A percentile compares a stretch with the other conserved stretches of the same genome.
These are phyloP conservation scores for Raffaelea arxii DNA, from an alignment of 2,329 filamentous ascomycete genomes.

Conservation along the genomic window DNA sequence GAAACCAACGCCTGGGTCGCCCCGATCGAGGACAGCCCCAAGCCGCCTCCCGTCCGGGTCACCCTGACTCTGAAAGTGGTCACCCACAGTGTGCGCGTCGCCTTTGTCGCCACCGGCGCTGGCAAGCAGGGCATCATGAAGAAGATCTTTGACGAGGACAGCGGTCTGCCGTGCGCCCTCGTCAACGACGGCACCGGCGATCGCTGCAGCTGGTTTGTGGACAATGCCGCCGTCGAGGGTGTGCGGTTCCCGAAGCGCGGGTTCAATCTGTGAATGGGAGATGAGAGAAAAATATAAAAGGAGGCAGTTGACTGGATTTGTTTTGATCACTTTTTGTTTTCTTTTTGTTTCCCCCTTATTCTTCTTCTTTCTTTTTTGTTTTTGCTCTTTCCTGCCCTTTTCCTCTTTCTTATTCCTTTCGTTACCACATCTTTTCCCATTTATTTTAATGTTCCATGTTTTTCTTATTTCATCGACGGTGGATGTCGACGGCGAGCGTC, in stretches of 20 bases:
- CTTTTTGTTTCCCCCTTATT: background rate
- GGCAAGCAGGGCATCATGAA: slow-evolving; percentile 90
- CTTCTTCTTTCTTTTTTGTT: background rate
- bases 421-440: background rate
- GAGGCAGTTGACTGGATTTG: too few relatives aligned
- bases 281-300: too few relatives aligned
- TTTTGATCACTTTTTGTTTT: background rate
- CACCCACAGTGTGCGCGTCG: slow-evolving; percentile 74
- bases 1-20: slow-evolving; percentile 89
- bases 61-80: slow-evolving; percentile 89
- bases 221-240: slow-evolving; percentile 74
- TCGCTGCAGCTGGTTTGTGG: slow-evolving; percentile 91
- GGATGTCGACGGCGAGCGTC: too few relatives aligned
- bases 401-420: background rate
- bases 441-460: background rate
- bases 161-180: slow-evolving; percentile 71
- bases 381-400: background rate
- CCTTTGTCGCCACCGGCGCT: slow-evolving; percentile 81
- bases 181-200: slow-evolving; percentile 80
- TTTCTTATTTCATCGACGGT: background rate
- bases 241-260: slow-evolving; percentile 73
- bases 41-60: slow-evolving; percentile 84
- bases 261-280: slow-evolving; percentile 31
- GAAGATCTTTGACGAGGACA: slow-evolving; percentile 80
- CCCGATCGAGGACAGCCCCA: slow-evolving; percentile 84